These are phyloP conservation scores for Cyberlindnera mrakii DNA, from an alignment of 805 yeast species.

Conservation along the genomic window DNA sequence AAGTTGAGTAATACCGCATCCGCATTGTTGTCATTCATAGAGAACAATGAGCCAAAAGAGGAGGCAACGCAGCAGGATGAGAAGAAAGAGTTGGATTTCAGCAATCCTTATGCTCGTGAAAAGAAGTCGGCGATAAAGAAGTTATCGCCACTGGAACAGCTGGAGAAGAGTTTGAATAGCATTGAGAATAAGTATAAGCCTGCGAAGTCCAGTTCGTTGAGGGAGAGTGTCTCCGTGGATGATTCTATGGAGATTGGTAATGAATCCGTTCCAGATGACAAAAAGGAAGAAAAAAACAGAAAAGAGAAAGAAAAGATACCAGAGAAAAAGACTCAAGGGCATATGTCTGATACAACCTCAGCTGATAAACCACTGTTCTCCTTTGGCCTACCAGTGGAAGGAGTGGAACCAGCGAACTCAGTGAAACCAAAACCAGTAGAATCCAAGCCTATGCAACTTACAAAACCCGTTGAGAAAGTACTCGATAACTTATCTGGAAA, in stretches of 20 bases:
- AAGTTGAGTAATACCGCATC: constrained; percentile 43
- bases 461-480: no score
- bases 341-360: background rate
- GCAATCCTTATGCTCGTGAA: constrained; percentile 35
- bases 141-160: constrained; percentile 15
- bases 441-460: no score
- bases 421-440: background rate
- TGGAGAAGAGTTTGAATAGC: constrained; percentile 16
- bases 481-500: no score
- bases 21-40: constrained; percentile 41
- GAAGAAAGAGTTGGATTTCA: constrained; percentile 17
- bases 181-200: constrained; percentile 28
- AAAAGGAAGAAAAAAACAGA: background rate
- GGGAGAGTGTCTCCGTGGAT: constrained; percentile 25
- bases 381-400: background rate
- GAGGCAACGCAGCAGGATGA: constrained; percentile 4
- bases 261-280: constrained; percentile 5
- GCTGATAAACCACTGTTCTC: background rate
- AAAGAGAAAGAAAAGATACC: constrained; percentile 1
- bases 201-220: constrained; percentile 30
- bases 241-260: constrained; percentile 9
- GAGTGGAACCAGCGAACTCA: background rate
- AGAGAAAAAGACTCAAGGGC: background rate
- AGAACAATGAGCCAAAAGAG: constrained; percentile 18
- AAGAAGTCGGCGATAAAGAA: constrained; percentile 8